Percentiles rank a stretch among this genome's conserved stretches.
Conservation (phyloP, 2,329 filamentous ascomycete species). For the Chaetomium sp. region DNA sequence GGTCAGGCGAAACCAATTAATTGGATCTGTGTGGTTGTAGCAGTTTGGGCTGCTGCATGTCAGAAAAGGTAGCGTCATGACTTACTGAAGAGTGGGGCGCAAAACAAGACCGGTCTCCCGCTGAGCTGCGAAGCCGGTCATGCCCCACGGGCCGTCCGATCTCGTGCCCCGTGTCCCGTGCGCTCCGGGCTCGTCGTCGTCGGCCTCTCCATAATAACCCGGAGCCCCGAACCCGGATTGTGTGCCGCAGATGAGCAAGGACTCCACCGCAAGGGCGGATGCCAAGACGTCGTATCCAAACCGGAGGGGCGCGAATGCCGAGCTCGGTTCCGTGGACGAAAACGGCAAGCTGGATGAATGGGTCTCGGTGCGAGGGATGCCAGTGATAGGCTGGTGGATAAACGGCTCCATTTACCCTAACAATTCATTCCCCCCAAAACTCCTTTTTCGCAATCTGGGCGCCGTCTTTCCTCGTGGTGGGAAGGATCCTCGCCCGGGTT, state of each 20-base stretch:
- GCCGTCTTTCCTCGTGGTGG: neutral
- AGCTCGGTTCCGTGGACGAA: neutral
- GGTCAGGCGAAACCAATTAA: constrained; percentile 1
- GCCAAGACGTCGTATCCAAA: too few relatives aligned
- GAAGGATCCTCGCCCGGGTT: neutral
- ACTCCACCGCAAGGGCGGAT: neutral
- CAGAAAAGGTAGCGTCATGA: constrained; percentile 8
- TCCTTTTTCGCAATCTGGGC: constrained; percentile 11
- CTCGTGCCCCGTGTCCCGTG: neutral
- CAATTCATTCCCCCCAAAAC: constrained; percentile 2
- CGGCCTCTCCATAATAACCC: constrained; percentile 3
- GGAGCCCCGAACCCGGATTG: neutral
- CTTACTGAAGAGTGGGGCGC: neutral
- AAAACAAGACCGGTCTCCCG: too few relatives aligned
- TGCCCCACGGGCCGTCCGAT: too few relatives aligned
- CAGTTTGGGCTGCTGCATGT: constrained; percentile 10
- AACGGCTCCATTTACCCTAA: constrained; percentile 18
- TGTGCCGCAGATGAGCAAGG: too few relatives aligned
- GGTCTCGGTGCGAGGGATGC: neutral
- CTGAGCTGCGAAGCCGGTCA: too few relatives aligned
- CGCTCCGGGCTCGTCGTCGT: constrained; percentile 1
- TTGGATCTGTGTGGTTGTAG: constrained; percentile 5
- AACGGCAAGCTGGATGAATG: constrained; percentile 11
- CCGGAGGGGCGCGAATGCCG: neutral
- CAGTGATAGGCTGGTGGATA: constrained; percentile 1